phyloP scores from a whole-genome alignment of 768 basidiomycete genomes.

The Calocybe gangraenosa region DNA sequence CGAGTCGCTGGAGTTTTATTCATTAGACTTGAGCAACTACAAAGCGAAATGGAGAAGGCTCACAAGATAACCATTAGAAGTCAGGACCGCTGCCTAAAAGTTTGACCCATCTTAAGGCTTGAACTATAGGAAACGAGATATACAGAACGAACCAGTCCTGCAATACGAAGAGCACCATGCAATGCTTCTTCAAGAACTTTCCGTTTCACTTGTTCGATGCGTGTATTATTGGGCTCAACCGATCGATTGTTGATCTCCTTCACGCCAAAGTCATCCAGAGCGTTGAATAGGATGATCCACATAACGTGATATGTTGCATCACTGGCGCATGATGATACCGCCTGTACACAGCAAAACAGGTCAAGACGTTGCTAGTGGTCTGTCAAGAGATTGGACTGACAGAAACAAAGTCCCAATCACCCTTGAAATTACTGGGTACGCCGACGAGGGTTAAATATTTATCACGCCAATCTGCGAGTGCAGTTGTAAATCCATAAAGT shows the following conservation, averaged over 20 bases:
- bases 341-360: slow-evolving; percentile 26
- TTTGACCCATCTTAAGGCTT: slow-evolving; percentile 2
- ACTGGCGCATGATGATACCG: slow-evolving; percentile 63
- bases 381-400: slow-evolving; percentile 27
- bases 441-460: slow-evolving; percentile 75
- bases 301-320: slow-evolving; percentile 90
- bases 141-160: slow-evolving; percentile 64
- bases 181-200: slow-evolving; percentile 79
- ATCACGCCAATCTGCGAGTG: slow-evolving; percentile 71
- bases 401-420: slow-evolving; percentile 87
- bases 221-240: slow-evolving; percentile 33
- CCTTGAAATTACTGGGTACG: slow-evolving; percentile 80
- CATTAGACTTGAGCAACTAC: background rate
- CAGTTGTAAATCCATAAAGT: slow-evolving; percentile 50
- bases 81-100: slow-evolving; percentile 71
- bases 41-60: slow-evolving; percentile 19
- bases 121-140: background rate
- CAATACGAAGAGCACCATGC: slow-evolving; percentile 82
- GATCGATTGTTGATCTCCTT: slow-evolving; percentile 58
- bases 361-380: slow-evolving; percentile 4
- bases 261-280: slow-evolving; percentile 82
- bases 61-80: slow-evolving; percentile 84
- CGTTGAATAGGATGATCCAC: slow-evolving; percentile 83
- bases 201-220: slow-evolving; percentile 60
- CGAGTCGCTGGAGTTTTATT: slow-evolving; percentile 49